Conservation (phyloP, 345 rosid species). For the Citrus maxima region DNA sequence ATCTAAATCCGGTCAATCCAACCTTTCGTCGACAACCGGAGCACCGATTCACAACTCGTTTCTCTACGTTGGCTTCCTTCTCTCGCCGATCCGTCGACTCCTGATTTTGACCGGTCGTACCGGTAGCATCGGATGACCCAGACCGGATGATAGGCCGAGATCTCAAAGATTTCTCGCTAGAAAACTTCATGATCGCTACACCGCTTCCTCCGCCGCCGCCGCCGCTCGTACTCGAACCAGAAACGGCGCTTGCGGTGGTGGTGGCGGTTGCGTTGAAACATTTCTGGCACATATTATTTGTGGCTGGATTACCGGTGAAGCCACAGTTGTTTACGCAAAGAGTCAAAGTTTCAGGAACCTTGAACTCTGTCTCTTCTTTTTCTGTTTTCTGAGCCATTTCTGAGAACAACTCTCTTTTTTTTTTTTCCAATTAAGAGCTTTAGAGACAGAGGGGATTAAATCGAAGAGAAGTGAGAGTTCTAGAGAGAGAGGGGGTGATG, state of each 20-base stretch:
- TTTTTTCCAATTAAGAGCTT: not conserved
- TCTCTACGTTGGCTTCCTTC: constrained; percentile 31
- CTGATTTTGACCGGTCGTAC: constrained; percentile 13
- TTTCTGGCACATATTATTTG: constrained; percentile 96
- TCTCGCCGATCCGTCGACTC: constrained; percentile 21
- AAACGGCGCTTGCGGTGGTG: constrained; percentile 20
- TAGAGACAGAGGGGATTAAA: not conserved
- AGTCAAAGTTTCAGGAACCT: constrained; percentile 73
- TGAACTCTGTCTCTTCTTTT: constrained; percentile 95
- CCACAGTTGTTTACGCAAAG: constrained; percentile 83
- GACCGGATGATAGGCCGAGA: constrained; percentile 36
- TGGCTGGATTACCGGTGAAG: constrained; percentile 80
- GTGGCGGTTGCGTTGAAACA: constrained; percentile 72
- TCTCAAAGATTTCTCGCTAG: constrained; percentile 47
- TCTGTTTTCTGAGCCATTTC: constrained; percentile 83
- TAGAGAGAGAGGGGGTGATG: not conserved
- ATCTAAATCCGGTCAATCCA: constrained; percentile 94
- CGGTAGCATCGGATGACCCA: constrained; percentile 7
- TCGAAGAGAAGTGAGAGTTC: not conserved
- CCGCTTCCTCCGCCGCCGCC: constrained; percentile 26
- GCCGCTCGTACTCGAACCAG: constrained; percentile 13
- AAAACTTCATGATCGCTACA: constrained; percentile 40
- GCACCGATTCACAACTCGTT: constrained; percentile 73
- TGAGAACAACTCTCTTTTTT: not conserved
- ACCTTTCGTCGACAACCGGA: constrained; percentile 82